These are phyloP conservation scores for Passiflora organensis DNA, from an alignment of 345 rosid genomes.

Conservation along the genomic window DNA sequence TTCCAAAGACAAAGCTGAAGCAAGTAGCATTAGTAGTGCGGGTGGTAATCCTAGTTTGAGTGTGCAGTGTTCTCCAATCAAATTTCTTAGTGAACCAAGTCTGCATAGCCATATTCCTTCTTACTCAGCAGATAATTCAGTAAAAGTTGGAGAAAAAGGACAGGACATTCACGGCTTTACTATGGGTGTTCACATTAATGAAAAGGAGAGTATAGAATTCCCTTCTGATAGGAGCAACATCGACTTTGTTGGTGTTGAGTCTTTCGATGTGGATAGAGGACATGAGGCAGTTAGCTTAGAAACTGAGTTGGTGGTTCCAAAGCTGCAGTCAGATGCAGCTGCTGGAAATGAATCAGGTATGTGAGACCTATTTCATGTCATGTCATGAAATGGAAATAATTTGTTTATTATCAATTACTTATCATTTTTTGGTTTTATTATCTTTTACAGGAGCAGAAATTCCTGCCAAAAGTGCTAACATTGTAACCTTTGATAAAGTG, in stretches of 20 bases:
- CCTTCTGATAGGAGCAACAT: constrained; percentile 24
- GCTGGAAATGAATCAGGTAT: constrained; percentile 38
- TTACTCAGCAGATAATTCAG: constrained; percentile 15
- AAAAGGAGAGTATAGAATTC: constrained; percentile 28
- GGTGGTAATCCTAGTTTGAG: constrained; percentile 16
- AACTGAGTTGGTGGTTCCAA: constrained; percentile 29
- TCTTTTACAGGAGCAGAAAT: constrained; percentile 4
- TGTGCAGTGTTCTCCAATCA: constrained; percentile 15
- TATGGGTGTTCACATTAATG: constrained; percentile 13
- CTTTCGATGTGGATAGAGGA: constrained; percentile 20
- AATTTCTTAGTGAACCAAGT: constrained; percentile 19
- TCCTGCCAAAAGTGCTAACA: constrained; percentile 8
- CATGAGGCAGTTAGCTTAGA: constrained; percentile 15
- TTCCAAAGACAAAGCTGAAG: constrained; percentile 22
- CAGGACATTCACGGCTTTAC: constrained; percentile 22
- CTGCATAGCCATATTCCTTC: constrained; percentile 14
- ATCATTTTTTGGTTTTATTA: not conserved
- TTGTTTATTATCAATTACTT: not conserved
- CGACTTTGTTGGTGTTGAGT: constrained; percentile 16
- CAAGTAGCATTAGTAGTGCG: constrained; percentile 10
- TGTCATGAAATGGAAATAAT: constrained; percentile 2
- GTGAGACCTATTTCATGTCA: constrained; percentile 7
- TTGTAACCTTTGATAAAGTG: constrained; percentile 3
- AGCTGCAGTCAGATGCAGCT: constrained; percentile 30
- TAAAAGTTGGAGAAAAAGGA: constrained; percentile 14